Evolutionary conservation across 2,329 filamentous ascomycete species (phyloP).

Genomic region (Penicillium sp.): DNA sequence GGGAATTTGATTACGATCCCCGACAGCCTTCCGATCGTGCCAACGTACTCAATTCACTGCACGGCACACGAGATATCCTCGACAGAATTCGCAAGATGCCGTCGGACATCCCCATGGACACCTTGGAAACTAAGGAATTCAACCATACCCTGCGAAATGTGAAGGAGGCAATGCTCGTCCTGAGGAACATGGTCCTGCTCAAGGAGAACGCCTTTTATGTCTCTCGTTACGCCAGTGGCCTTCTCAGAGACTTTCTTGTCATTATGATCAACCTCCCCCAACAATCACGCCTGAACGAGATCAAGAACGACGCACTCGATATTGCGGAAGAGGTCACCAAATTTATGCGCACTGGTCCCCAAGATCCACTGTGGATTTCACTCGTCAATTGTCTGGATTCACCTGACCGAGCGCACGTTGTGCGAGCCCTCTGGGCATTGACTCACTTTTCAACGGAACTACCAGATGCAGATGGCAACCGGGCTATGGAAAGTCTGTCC

Average conservation of each 20-base stretch:
- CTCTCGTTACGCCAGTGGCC: constrained; percentile 57
- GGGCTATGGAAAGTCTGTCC: constrained; percentile 60
- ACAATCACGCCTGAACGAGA: constrained; percentile 64
- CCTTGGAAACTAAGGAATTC: constrained; percentile 65
- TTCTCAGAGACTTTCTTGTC: constrained; percentile 74
- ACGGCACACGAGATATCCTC: constrained; percentile 65
- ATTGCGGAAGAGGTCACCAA: constrained; percentile 86
- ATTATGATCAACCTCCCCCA: constrained; percentile 73
- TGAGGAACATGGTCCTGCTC: constrained; percentile 94
- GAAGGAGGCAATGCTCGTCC: constrained; percentile 78
- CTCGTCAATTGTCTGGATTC: constrained; percentile 55
- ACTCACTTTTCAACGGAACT: constrained; percentile 84
- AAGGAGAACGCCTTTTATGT: constrained; percentile 81
- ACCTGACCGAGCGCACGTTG: constrained; percentile 72
- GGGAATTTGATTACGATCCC: constrained; percentile 67
- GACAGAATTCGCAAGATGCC: constrained; percentile 62
- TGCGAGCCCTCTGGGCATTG: constrained; percentile 73
- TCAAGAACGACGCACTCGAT: constrained; percentile 87
- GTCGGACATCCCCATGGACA: constrained; percentile 56
- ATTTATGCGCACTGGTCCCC: constrained; percentile 63
- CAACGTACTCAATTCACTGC: constrained; percentile 58
- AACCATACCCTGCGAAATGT: constrained; percentile 67
- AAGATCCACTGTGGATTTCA: constrained; percentile 73
- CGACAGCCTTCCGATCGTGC: constrained; percentile 47
- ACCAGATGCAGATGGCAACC: constrained; percentile 64